A percentile compares a stretch with the other conserved stretches of the same genome.
Evolutionary conservation across 1,284 basidiomycete genomes (phyloP).

Genomic region (Sporisorium iseilematis-ciliati): DNA sequence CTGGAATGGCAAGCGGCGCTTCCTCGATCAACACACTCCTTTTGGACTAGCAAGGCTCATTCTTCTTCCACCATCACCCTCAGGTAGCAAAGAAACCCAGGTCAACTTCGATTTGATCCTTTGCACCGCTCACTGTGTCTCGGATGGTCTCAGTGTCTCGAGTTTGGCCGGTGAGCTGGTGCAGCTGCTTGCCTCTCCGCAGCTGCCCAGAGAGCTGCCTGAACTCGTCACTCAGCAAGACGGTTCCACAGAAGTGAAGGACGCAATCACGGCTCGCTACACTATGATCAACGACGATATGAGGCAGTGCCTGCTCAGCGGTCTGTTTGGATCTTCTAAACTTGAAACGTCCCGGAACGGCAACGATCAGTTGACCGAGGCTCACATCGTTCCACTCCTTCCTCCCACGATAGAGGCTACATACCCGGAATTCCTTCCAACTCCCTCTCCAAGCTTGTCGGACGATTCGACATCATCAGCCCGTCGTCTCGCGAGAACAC

Average conservation of each 20-base stretch:
- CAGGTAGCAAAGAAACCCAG: not conserved
- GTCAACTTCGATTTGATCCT: slow-evolving; percentile 39
- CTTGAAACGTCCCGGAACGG: not conserved
- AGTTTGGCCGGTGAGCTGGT: slow-evolving; percentile 35
- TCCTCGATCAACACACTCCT: slow-evolving; percentile 24
- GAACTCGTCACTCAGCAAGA: slow-evolving; percentile 8
- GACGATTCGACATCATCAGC: not conserved
- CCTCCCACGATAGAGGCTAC: slow-evolving; percentile 41
- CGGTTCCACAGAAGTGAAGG: not conserved
- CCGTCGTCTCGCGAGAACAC: slow-evolving; percentile 20
- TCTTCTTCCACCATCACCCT: slow-evolving; percentile 19
- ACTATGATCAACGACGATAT: slow-evolving; percentile 12
- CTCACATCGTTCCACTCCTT: slow-evolving; percentile 23
- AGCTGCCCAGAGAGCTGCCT: slow-evolving; percentile 24
- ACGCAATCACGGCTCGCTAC: slow-evolving; percentile 14
- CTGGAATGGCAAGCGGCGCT: slow-evolving; percentile 48
- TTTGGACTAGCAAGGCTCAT: slow-evolving; percentile 39
- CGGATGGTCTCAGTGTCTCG: slow-evolving; percentile 45
- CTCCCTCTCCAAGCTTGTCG: not conserved
- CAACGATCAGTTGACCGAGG: not conserved
- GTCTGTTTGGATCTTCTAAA: not conserved
- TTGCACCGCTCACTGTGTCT: slow-evolving; percentile 44
- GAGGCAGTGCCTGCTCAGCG: slow-evolving; percentile 17
- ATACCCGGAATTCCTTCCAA: slow-evolving; percentile 34
- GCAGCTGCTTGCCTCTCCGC: slow-evolving; percentile 20